Evolutionary conservation across 805 yeast species (phyloP).

Genomic region (Candida easanensis): DNA sequence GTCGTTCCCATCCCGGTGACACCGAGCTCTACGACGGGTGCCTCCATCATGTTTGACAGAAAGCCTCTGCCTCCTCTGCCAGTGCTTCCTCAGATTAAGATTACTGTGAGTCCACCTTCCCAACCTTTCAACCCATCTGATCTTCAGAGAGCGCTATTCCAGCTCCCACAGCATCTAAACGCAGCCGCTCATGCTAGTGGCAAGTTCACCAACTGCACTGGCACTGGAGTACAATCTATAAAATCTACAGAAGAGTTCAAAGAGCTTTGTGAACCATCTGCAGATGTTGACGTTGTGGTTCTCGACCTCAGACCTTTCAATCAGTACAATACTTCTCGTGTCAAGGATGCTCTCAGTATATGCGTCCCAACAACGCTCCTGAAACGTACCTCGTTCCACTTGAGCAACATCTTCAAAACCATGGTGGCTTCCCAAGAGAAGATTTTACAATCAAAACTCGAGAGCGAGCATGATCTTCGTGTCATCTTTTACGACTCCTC

Average conservation of each 20-base stretch:
- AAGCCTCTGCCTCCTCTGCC: conserved; percentile 3
- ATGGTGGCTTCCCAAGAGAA: conserved; percentile 25
- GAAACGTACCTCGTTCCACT: conserved; percentile 45
- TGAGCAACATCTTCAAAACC: conserved; percentile 27
- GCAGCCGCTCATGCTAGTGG: conserved; percentile 4
- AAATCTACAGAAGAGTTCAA: conserved; percentile 11
- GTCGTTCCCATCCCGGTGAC: neutral
- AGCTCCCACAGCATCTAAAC: conserved; percentile 15
- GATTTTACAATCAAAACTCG: conserved; percentile 14
- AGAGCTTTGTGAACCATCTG: neutral
- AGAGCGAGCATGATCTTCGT: conserved; percentile 9
- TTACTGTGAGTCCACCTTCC: conserved; percentile 15
- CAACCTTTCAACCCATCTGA: conserved; percentile 4
- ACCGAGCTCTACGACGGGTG: neutral
- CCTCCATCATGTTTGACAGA: neutral
- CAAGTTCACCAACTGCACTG: conserved; percentile 15
- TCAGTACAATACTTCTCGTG: conserved; percentile 60
- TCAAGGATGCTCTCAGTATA: conserved; percentile 64
- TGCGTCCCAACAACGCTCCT: conserved; percentile 87
- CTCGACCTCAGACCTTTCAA: conserved; percentile 78
- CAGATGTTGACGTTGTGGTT: conserved; percentile 14
- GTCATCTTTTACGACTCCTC: conserved; percentile 25
- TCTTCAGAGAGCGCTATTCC: conserved; percentile 8
- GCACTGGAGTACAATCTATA: conserved; percentile 15
- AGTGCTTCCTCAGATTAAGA: conserved; percentile 12